Percentiles rank a stretch among this genome's conserved stretches.
Conservation (phyloP, 139 green algal genomes). For the Micractinium sp. region DNA sequence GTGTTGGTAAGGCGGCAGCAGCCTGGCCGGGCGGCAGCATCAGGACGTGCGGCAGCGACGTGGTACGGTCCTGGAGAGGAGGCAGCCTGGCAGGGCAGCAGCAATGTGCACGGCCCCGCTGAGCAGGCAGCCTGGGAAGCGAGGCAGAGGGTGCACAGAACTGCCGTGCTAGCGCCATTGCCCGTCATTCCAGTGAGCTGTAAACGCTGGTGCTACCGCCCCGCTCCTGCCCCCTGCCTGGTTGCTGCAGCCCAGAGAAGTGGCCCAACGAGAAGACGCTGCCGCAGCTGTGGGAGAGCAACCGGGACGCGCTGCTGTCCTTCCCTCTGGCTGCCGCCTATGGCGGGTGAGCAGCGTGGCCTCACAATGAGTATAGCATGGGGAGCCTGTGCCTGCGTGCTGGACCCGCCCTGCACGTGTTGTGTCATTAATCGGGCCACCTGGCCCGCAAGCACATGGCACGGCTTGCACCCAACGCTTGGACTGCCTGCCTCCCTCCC, state of each 20-base stretch:
- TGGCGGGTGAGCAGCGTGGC: conserved; percentile 45
- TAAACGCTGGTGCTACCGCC: neutral
- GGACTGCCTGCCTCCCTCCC: neutral
- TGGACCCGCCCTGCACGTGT: no score
- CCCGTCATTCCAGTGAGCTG: neutral
- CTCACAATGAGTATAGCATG: no score
- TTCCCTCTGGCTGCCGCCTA: conserved; percentile 57
- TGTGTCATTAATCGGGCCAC: neutral
- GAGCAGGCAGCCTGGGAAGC: no score
- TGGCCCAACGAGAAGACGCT: conserved; percentile 65
- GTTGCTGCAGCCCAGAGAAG: conserved; percentile 64
- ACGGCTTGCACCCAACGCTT: neutral
- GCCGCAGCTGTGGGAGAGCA: conserved; percentile 70
- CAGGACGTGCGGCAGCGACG: no score
- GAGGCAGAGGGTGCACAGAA: no score
- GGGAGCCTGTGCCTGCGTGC: no score
- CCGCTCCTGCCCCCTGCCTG: neutral
- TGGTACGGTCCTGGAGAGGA: no score
- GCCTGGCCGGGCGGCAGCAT: no score
- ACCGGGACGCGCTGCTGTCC: conserved; percentile 68
- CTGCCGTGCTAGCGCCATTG: neutral
- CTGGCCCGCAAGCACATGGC: neutral
- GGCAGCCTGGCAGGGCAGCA: no score
- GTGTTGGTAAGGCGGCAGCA: no score
- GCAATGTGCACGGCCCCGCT: no score